A percentile compares a stretch with the other conserved stretches of the same genome.
Evolutionary conservation across 2,329 filamentous ascomycete genomes (phyloP).

Genomic region (Penicillium sp.): DNA sequence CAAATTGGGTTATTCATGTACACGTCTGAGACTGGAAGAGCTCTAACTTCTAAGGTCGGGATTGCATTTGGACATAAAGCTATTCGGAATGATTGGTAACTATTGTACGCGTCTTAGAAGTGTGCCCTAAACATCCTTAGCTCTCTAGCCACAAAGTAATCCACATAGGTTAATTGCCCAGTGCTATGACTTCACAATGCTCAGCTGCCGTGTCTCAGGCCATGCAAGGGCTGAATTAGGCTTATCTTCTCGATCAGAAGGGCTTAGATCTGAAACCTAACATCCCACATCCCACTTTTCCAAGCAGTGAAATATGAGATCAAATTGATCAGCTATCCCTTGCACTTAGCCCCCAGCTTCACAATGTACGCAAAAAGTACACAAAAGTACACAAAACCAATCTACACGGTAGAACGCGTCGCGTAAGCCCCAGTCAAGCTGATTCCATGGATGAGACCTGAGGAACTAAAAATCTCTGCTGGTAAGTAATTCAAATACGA

Average conservation of each 20-base stretch:
- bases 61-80: too few species aligned
- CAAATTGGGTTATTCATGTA: too few species aligned
- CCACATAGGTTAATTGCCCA: not conserved
- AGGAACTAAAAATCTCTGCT: constrained; percentile 5
- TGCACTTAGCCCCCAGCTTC: constrained; percentile 2
- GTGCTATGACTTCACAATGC: not conserved
- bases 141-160: not conserved
- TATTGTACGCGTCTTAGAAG: too few species aligned
- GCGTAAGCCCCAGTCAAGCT: not conserved
- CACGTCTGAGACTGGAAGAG: not conserved
- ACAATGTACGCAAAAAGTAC: too few species aligned
- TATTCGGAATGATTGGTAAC: too few species aligned
- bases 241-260: not conserved
- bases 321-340: not conserved
- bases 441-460: not conserved
- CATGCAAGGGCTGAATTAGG: constrained; percentile 12
- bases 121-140: not conserved
- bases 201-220: not conserved
- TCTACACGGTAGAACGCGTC: not conserved
- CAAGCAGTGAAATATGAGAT: not conserved
- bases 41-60: too few species aligned
- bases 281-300: not conserved
- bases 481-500: constrained; percentile 21
- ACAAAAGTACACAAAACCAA: not conserved
- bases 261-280: constrained; percentile 3